Percentiles rank a stretch among this genome's conserved stretches.
These are phyloP conservation scores for Lonicera japonica DNA, from an alignment of 129 eudicot genomes.

Conservation along the genomic window DNA sequence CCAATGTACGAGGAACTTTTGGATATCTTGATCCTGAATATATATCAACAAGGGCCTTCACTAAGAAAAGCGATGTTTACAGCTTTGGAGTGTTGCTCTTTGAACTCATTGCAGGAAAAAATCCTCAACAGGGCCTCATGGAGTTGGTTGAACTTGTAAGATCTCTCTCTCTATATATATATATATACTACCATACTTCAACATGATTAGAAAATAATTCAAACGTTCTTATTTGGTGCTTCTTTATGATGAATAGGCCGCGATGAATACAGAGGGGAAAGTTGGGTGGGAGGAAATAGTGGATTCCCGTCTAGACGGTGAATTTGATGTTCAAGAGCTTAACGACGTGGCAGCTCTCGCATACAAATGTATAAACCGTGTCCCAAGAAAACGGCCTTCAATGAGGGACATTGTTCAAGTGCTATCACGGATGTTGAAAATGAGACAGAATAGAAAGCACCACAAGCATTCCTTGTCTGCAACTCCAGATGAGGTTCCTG, in stretches of 20 bases:
- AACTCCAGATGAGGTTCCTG: constrained; percentile 44
- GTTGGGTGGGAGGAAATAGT: constrained; percentile 91
- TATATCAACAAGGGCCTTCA: constrained; percentile 81
- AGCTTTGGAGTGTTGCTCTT: constrained; percentile 88
- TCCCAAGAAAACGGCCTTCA: constrained; percentile 67
- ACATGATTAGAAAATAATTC: not conserved
- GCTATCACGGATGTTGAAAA: constrained; percentile 47
- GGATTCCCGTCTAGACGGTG: constrained; percentile 80
- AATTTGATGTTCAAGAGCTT: constrained; percentile 60
- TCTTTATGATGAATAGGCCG: constrained; percentile 46
- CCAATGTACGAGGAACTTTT: constrained; percentile 81
- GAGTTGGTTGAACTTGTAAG: constrained; percentile 92
- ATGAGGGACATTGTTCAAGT: constrained; percentile 87
- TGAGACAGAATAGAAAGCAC: constrained; percentile 44
- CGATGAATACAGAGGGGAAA: constrained; percentile 77
- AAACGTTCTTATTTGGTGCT: constrained; percentile 6
- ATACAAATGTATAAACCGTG: constrained; percentile 67
- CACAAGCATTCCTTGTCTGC: constrained; percentile 40
- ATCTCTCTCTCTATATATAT: constrained; percentile 15
- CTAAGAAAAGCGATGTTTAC: constrained; percentile 91
- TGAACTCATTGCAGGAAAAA: constrained; percentile 85
- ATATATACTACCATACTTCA: not conserved
- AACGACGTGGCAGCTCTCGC: constrained; percentile 79
- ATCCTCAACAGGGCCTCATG: constrained; percentile 95
- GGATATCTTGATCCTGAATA: constrained; percentile 99